A percentile compares a stretch with the other conserved stretches of the same genome.
Conservation (phyloP, 192 early-diverging fungal species). For the Coemansia sp. region DNA sequence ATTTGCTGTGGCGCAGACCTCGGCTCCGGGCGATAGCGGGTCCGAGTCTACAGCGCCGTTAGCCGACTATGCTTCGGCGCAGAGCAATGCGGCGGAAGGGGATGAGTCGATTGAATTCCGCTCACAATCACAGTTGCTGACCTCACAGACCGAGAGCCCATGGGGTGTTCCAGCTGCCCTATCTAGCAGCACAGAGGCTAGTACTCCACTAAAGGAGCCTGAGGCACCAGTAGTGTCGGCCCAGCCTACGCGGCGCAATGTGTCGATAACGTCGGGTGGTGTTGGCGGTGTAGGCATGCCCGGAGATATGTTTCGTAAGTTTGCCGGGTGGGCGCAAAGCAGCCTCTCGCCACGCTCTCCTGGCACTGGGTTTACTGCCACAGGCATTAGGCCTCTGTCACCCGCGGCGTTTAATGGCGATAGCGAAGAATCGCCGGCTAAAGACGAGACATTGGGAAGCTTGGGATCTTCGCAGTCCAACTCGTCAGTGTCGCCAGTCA, state of each 20-base stretch:
- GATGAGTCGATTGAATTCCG: constrained; percentile 19
- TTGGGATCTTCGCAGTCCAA: constrained; percentile 26
- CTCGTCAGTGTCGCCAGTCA: constrained; percentile 34
- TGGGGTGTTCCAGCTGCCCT: neutral
- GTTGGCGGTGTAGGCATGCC: constrained; percentile 32
- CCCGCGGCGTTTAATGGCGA: neutral
- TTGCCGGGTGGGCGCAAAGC: constrained; percentile 31
- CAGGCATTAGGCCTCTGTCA: neutral
- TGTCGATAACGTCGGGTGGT: neutral
- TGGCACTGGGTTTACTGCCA: neutral
- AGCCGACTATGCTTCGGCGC: neutral
- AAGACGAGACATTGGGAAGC: constrained; percentile 10
- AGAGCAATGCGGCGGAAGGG: neutral
- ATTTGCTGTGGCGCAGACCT: constrained; percentile 10
- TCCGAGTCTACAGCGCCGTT: neutral
- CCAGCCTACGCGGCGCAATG: constrained; percentile 2
- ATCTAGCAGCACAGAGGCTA: neutral
- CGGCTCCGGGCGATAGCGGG: neutral
- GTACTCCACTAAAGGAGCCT: neutral
- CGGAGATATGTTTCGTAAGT: constrained; percentile 32
- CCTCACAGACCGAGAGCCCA: neutral
- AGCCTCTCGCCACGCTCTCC: constrained; percentile 20
- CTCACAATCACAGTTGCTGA: neutral
- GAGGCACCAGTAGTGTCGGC: neutral
- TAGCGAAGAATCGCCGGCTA: neutral